Conservation (phyloP, 176 grass and related monocot genomes). For the Microstegium vimineum region DNA sequence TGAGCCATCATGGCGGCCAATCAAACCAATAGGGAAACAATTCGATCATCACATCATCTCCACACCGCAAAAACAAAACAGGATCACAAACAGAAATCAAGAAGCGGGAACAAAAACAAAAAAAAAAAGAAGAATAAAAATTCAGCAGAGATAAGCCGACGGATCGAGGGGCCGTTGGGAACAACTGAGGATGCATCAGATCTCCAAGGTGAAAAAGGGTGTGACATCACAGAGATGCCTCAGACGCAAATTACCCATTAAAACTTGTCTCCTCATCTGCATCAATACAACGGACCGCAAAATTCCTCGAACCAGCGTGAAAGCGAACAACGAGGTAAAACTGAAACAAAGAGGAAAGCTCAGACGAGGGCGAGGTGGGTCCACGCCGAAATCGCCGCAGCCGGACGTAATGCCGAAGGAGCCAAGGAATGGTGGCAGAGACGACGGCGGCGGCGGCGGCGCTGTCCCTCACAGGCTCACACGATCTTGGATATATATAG, state of each 20-base stretch:
- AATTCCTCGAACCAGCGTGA: background rate
- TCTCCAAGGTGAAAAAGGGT: slow-evolving; percentile 54
- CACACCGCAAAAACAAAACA: background rate
- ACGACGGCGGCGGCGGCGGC: background rate
- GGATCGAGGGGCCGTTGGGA: background rate
- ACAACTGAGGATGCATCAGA: slow-evolving; percentile 16
- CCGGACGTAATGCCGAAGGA: background rate
- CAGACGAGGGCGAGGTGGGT: background rate
- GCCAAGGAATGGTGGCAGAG: too few relatives aligned
- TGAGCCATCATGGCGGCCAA: slow-evolving; percentile 36
- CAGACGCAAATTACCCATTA: slow-evolving; percentile 61
- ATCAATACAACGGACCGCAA: background rate
- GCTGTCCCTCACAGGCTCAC: background rate
- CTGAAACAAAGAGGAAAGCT: too few relatives aligned
- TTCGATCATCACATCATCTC: slow-evolving; percentile 33
- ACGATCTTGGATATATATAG: background rate
- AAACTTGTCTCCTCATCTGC: slow-evolving; percentile 34
- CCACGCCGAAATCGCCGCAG: background rate
- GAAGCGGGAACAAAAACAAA: background rate
- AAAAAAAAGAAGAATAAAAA: too few relatives aligned
- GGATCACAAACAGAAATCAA: background rate
- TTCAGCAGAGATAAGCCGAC: background rate
- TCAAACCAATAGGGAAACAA: slow-evolving; percentile 63
- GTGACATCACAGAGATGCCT: slow-evolving; percentile 41
- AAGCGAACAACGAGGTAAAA: background rate